These are phyloP conservation scores for Endothia cerciana DNA, from an alignment of 2,329 filamentous ascomycete species.

Conservation along the genomic window DNA sequence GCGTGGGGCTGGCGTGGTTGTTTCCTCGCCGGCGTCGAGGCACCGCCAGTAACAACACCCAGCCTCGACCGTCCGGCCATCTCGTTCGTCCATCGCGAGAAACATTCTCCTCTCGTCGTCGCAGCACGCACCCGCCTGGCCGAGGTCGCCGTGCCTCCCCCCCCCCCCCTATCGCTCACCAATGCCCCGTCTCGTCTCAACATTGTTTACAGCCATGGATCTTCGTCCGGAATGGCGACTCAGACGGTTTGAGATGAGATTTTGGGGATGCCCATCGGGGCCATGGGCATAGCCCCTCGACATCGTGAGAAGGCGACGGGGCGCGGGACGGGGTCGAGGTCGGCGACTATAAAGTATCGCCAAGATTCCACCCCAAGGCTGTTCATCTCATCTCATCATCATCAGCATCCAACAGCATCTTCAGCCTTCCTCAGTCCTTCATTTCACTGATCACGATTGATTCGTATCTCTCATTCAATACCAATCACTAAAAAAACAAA, in stretches of 20 bases:
- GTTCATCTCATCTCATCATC: slow-evolving; percentile 10
- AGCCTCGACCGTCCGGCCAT: neutral
- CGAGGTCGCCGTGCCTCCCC: neutral
- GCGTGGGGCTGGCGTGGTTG: neutral
- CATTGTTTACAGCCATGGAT: slow-evolving; percentile 14
- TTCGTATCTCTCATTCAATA: slow-evolving; percentile 21
- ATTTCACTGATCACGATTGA: slow-evolving; percentile 18
- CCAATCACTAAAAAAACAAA: neutral
- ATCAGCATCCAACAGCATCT: slow-evolving; percentile 17
- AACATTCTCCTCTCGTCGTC: slow-evolving; percentile 14
- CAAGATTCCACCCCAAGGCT: neutral
- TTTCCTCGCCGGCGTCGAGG: slow-evolving; percentile 3
- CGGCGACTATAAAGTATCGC: slow-evolving; percentile 12
- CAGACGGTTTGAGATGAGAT: neutral
- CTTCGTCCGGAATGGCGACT: slow-evolving; percentile 8
- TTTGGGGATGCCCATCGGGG: neutral
- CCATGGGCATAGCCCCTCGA: neutral
- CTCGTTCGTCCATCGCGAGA: slow-evolving; percentile 14
- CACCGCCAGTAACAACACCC: neutral
- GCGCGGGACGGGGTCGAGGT: neutral
- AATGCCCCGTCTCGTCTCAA: slow-evolving; percentile 9
- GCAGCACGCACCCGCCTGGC: neutral
- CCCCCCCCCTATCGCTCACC: neutral
- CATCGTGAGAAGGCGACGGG: neutral
- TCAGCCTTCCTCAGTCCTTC: slow-evolving; percentile 14